These are phyloP conservation scores for Candida silvicultrix DNA, from an alignment of 805 yeast genomes.

Conservation along the genomic window DNA sequence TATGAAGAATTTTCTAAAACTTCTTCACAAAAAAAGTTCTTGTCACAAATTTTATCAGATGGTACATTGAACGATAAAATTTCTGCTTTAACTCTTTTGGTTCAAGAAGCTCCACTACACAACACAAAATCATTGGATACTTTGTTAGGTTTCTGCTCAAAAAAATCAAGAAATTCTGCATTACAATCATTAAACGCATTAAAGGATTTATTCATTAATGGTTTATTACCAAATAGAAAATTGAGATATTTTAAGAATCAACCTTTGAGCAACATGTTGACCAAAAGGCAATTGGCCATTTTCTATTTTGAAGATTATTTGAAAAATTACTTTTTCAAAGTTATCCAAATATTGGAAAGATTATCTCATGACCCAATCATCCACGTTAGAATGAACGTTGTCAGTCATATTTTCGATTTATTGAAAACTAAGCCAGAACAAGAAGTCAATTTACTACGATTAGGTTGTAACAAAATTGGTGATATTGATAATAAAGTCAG, in stretches of 20 bases:
- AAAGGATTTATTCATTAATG: slow-evolving; percentile 80
- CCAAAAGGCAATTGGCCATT: slow-evolving; percentile 56
- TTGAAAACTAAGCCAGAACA: slow-evolving; percentile 90
- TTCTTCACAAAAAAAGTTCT: slow-evolving; percentile 79
- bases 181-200: slow-evolving; percentile 84
- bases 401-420: slow-evolving; percentile 73
- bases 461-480: slow-evolving; percentile 92
- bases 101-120: slow-evolving; percentile 94
- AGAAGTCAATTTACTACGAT: slow-evolving; percentile 81
- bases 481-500: slow-evolving; percentile 88
- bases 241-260: slow-evolving; percentile 75
- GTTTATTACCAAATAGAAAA: slow-evolving; percentile 83
- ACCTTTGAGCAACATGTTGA: slow-evolving; percentile 35
- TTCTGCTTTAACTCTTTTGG: slow-evolving; percentile 84
- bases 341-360: slow-evolving; percentile 70
- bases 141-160: slow-evolving; percentile 70
- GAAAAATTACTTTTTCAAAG: slow-evolving; percentile 67
- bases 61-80: slow-evolving; percentile 97
- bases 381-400: slow-evolving; percentile 75
- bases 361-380: slow-evolving; percentile 88
- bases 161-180: slow-evolving; percentile 91
- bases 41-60: slow-evolving; percentile 77
- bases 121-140: slow-evolving; percentile 79
- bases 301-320: slow-evolving; percentile 88
- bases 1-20: slow-evolving; percentile 67